Conservation (phyloP, 805 yeast species). For the Scheffersomyces spartinae region DNA sequence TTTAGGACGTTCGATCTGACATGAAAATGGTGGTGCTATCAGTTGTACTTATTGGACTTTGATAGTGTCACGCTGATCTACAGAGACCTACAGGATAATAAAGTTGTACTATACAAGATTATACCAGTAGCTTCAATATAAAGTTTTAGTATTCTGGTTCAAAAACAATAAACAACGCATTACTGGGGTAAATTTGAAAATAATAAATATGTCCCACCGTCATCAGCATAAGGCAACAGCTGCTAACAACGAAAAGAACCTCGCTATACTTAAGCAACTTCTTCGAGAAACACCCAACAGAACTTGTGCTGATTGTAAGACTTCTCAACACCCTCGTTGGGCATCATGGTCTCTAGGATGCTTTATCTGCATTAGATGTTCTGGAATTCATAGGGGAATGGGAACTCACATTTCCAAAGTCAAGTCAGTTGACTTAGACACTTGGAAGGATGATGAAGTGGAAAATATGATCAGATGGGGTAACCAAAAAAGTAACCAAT, state of each 20-base stretch:
- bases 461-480: slow-evolving; percentile 80
- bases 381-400: slow-evolving; percentile 90
- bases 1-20: too few species aligned
- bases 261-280: slow-evolving; percentile 61
- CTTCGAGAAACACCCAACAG: slow-evolving; percentile 70
- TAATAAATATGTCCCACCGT: neutral
- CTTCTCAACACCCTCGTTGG: slow-evolving; percentile 89
- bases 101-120: too few species aligned
- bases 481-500: slow-evolving; percentile 62
- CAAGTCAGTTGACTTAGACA: slow-evolving; percentile 86
- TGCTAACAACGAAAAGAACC: slow-evolving; percentile 41
- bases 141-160: too few species aligned
- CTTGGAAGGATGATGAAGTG: slow-evolving; percentile 93
- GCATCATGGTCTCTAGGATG: slow-evolving; percentile 94
- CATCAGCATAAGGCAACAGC: neutral
- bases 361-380: slow-evolving; percentile 87
- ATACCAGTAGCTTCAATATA: too few species aligned
- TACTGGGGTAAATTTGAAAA: too few species aligned
- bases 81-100: too few species aligned
- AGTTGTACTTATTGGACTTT: too few species aligned
- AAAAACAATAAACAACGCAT: too few species aligned
- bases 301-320: slow-evolving; percentile 85
- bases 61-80: too few species aligned
- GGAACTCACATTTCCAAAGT: slow-evolving; percentile 94
- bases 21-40: too few species aligned